A percentile compares a stretch with the other conserved stretches of the same genome.
phyloP scores from a whole-genome alignment of 768 basidiomycete genomes.

The Russula sp. region DNA sequence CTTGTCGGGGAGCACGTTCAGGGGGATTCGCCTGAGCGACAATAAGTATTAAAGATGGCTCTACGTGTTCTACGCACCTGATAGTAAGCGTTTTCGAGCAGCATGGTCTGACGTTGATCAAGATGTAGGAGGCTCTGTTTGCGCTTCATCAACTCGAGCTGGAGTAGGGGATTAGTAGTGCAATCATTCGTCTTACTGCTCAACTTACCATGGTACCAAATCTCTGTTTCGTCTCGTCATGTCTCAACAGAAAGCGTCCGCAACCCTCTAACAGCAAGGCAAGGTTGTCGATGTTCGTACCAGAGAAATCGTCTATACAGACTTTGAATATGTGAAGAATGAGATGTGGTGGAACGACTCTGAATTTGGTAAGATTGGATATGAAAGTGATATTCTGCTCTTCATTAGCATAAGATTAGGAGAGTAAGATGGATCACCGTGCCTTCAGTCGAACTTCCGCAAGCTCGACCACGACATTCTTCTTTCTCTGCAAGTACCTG shows the following conservation, averaged over 20 bases:
- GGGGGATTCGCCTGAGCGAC: constrained; percentile 86
- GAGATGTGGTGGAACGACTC: constrained; percentile 83
- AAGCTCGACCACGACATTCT: constrained; percentile 87
- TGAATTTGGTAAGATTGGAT: constrained; percentile 94
- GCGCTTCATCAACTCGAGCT: constrained; percentile 92
- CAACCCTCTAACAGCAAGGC: constrained; percentile 91
- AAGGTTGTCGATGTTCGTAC: constrained; percentile 89
- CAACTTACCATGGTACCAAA: constrained; percentile 79
- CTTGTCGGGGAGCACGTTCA: constrained; percentile 80
- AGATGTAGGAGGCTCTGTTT: constrained; percentile 94
- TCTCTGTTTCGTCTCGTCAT: constrained; percentile 81
- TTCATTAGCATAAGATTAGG: background rate
- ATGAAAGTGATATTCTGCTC: constrained; percentile 81
- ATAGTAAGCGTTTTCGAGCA: constrained; percentile 98
- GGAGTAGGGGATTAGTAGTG: background rate
- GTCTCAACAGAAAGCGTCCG: constrained; percentile 85
- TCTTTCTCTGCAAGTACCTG: constrained; percentile 90
- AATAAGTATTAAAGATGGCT: constrained; percentile 20
- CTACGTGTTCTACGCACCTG: constrained; percentile 52
- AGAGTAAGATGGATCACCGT: constrained; percentile 19
- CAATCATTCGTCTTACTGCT: background rate
- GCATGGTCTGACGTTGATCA: constrained; percentile 81
- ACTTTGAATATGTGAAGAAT: constrained; percentile 97
- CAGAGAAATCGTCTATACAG: constrained; percentile 91
- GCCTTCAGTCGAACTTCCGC: constrained; percentile 85